phyloP scores from a whole-genome alignment of 2,329 filamentous ascomycete genomes.

The Clonostachys chloroleuca region DNA sequence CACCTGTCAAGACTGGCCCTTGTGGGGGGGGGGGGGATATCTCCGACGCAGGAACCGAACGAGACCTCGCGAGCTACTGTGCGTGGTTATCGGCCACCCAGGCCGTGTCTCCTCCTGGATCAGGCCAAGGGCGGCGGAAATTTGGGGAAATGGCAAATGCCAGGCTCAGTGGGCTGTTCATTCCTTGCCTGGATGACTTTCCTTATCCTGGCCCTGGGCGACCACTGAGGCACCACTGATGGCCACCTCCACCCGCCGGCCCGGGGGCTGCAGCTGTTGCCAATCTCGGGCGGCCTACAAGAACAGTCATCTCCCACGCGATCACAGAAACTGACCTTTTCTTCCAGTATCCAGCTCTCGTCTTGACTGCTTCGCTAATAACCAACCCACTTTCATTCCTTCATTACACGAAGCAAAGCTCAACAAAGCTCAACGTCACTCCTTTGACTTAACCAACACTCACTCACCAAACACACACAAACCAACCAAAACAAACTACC shows the following conservation, averaged over 20 bases:
- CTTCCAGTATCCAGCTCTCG: not conserved
- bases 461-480: not conserved
- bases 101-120: too few relatives aligned
- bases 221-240: not conserved
- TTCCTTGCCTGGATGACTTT: not conserved
- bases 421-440: not conserved
- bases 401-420: not conserved
- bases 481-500: constrained; percentile 3
- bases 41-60: too few relatives aligned
- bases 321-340: not conserved
- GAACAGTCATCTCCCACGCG: not conserved
- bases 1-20: too few relatives aligned
- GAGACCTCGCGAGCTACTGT: too few relatives aligned
- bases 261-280: not conserved
- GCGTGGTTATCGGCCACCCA: too few relatives aligned
- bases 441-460: not conserved
- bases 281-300: not conserved
- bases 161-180: not conserved
- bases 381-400: not conserved
- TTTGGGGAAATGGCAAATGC: too few relatives aligned
- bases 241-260: too few relatives aligned
- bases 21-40: too few relatives aligned
- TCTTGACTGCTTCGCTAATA: not conserved
- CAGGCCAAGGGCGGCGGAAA: too few relatives aligned
- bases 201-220: not conserved